phyloP scores from a whole-genome alignment of 2,329 filamentous ascomycete species.

The Botrytis tulipae region DNA sequence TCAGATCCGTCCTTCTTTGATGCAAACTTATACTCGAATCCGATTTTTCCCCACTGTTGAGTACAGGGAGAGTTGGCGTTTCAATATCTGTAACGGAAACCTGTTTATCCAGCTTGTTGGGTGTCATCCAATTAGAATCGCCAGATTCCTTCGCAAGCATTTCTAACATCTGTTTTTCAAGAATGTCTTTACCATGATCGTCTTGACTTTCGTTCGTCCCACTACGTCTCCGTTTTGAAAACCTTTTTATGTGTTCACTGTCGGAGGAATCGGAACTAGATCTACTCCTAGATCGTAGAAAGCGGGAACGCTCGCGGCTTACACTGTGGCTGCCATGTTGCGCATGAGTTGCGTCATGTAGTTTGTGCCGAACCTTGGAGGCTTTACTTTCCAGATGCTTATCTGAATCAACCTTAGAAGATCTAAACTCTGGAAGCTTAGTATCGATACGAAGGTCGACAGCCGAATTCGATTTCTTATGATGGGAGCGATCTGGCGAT shows the following conservation, averaged over 20 bases:
- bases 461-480: slow-evolving; percentile 24
- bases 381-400: slow-evolving; percentile 49
- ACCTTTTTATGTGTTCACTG: slow-evolving; percentile 45
- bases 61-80: slow-evolving; percentile 22
- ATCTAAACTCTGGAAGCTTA: slow-evolving; percentile 38
- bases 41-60: slow-evolving; percentile 22
- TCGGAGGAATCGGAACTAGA: slow-evolving; percentile 62
- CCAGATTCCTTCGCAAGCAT: slow-evolving; percentile 55
- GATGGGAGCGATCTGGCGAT: slow-evolving; percentile 22
- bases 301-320: slow-evolving; percentile 51
- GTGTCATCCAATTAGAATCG: slow-evolving; percentile 27
- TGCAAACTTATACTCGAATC: slow-evolving; percentile 19
- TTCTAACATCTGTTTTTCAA: slow-evolving; percentile 62
- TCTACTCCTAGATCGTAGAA: slow-evolving; percentile 51
- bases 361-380: slow-evolving; percentile 59
- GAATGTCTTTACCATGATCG: slow-evolving; percentile 50
- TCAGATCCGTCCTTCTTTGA: slow-evolving; percentile 31
- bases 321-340: slow-evolving; percentile 57
- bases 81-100: slow-evolving; percentile 26
- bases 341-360: slow-evolving; percentile 49
- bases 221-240: slow-evolving; percentile 41
- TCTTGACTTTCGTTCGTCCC: slow-evolving; percentile 47
- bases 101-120: slow-evolving; percentile 24
- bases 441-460: slow-evolving; percentile 36
- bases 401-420: slow-evolving; percentile 32